Conservation (phyloP, 2,329 filamentous ascomycete genomes). For the Chaetomium olivaceum region DNA sequence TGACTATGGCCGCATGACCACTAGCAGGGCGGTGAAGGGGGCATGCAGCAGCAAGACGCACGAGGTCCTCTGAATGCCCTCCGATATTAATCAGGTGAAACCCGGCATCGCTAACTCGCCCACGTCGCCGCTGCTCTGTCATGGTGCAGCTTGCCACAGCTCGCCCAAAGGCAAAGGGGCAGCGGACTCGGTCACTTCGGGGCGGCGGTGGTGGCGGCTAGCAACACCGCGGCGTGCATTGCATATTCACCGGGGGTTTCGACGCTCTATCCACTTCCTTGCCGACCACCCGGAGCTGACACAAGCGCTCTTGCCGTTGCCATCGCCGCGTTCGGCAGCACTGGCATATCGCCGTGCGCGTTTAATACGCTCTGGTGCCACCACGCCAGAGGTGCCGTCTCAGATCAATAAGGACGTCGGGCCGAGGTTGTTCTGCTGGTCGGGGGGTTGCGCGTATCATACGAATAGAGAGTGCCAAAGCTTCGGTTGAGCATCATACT, state of each 20-base stretch:
- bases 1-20: background rate
- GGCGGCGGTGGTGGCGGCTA: conserved; percentile 3
- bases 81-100: conserved; percentile 1
- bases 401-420: background rate
- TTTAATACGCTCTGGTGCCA: background rate
- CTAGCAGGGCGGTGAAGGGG: conserved; percentile 6
- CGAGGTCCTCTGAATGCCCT: conserved; percentile 1
- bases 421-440: background rate
- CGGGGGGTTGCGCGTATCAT: no score
- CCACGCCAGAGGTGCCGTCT: background rate
- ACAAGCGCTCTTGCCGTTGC: background rate
- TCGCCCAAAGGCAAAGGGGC: background rate
- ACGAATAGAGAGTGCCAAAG: background rate
- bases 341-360: background rate
- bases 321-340: background rate
- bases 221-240: background rate
- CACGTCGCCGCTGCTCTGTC: background rate
- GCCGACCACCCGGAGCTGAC: background rate
- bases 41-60: background rate
- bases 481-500: background rate
- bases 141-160: background rate
- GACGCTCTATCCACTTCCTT: background rate
- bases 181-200: background rate
- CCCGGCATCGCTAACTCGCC: conserved; percentile 3
- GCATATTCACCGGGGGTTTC: background rate